A percentile compares a stretch with the other conserved stretches of the same genome.
These are phyloP conservation scores for Neonectria hederae DNA, from an alignment of 2,329 filamentous ascomycete genomes.

Conservation along the genomic window DNA sequence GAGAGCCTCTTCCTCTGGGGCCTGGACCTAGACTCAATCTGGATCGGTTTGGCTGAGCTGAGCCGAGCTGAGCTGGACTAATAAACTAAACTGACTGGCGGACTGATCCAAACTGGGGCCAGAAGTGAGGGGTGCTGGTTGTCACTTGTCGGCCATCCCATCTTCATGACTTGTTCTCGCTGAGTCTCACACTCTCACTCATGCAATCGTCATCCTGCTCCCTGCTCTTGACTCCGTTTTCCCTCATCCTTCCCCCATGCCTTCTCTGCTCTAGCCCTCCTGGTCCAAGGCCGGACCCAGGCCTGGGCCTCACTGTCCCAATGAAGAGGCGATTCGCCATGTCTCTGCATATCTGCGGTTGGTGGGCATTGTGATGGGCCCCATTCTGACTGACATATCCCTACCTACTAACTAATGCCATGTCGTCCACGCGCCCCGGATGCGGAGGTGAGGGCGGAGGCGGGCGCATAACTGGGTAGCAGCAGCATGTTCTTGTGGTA, in stretches of 20 bases:
- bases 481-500: not conserved
- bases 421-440: not conserved
- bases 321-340: constrained; percentile 24
- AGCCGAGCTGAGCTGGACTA: not conserved
- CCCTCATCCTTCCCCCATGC: constrained; percentile 11
- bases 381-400: not conserved
- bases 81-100: not conserved
- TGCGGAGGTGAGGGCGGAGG: not conserved
- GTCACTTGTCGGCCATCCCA: not conserved
- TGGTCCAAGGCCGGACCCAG: constrained; percentile 9
- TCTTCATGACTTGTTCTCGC: not conserved
- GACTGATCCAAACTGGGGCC: not conserved
- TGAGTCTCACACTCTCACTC: not conserved
- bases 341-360: constrained; percentile 16
- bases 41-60: not conserved
- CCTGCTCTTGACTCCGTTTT: not conserved
- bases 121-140: not conserved
- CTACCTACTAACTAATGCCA: not conserved
- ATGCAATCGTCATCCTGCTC: not conserved
- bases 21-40: not conserved
- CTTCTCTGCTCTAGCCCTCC: constrained; percentile 16
- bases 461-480: too few relatives aligned
- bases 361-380: constrained; percentile 23
- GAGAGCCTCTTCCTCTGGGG: not conserved
- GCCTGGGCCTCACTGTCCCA: constrained; percentile 34